Conservation (phyloP, 768 basidiomycete genomes). For the Mycena filopes region DNA sequence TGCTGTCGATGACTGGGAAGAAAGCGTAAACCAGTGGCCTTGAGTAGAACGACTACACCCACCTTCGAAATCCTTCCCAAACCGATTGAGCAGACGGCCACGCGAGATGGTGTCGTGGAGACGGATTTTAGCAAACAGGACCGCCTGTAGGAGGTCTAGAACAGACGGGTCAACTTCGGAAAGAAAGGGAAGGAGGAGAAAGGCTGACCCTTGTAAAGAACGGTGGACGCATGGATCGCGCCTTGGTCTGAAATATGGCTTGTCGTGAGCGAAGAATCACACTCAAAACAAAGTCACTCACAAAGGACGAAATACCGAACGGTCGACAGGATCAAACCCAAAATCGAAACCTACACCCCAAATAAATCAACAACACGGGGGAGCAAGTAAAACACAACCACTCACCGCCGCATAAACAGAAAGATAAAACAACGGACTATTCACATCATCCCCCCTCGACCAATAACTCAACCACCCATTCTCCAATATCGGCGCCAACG, state of each 20-base stretch:
- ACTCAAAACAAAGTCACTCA: conserved; percentile 42
- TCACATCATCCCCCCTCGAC: conserved; percentile 59
- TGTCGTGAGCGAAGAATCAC: conserved; percentile 14
- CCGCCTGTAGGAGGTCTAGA: conserved; percentile 72
- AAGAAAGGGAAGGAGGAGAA: not conserved
- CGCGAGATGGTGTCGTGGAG: conserved; percentile 94
- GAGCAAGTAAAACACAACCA: conserved; percentile 38
- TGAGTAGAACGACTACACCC: conserved; percentile 31
- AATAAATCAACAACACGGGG: conserved; percentile 45
- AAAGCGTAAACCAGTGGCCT: conserved; percentile 22
- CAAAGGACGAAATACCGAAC: conserved; percentile 78
- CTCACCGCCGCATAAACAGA: conserved; percentile 74
- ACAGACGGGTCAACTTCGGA: not conserved
- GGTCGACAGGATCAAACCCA: conserved; percentile 57
- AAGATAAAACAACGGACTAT: conserved; percentile 70
- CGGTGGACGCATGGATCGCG: conserved; percentile 80
- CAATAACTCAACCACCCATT: conserved; percentile 81
- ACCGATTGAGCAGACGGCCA: conserved; percentile 83
- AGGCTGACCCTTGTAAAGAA: conserved; percentile 74
- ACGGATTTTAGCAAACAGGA: conserved; percentile 88
- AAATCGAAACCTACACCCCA: not conserved
- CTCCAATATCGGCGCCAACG: conserved; percentile 72
- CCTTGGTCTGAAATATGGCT: conserved; percentile 60
- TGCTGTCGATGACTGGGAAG: conserved; percentile 77
- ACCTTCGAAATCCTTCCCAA: conserved; percentile 92